Evolutionary conservation across 129 eudicot species (phyloP).

Genomic region (Pseudognaphalium luteoalbum): DNA sequence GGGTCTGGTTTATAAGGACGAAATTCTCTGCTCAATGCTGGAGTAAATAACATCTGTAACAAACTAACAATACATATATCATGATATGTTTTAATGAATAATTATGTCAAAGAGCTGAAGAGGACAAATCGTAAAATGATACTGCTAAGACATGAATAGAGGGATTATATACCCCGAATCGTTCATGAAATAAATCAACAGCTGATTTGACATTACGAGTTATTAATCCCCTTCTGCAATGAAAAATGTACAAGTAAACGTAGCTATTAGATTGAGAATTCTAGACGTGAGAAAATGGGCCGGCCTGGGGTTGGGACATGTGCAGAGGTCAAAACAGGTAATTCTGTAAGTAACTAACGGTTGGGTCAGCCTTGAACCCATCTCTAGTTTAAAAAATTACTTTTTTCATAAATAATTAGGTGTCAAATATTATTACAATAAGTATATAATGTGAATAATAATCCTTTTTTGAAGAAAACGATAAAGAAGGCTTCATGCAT

Average conservation of each 20-base stretch:
- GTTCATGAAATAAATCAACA: slow-evolving; percentile 82
- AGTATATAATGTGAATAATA: not conserved
- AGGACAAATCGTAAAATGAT: not conserved
- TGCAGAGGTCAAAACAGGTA: no score
- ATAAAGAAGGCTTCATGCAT: not conserved
- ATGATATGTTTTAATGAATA: not conserved
- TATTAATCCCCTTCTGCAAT: slow-evolving; percentile 86
- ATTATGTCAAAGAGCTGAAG: not conserved
- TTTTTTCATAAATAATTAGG: no score
- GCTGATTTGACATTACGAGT: slow-evolving; percentile 90
- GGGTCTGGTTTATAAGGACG: slow-evolving; percentile 98
- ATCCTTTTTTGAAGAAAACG: not conserved
- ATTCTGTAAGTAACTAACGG: no score
- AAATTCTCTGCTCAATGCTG: slow-evolving; percentile 94
- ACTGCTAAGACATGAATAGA: not conserved
- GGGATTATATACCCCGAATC: slow-evolving; percentile 69
- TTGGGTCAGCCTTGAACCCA: no score
- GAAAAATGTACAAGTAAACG: slow-evolving; percentile 11
- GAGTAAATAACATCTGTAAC: slow-evolving; percentile 79
- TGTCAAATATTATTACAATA: no score
- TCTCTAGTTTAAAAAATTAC: no score
- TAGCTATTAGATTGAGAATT: slow-evolving; percentile 10
- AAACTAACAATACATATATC: slow-evolving; percentile 23
- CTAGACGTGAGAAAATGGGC: no score
- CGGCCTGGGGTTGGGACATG: no score